Conservation (phyloP, 75 land plant species). For the Pinus tabuliformis region DNA sequence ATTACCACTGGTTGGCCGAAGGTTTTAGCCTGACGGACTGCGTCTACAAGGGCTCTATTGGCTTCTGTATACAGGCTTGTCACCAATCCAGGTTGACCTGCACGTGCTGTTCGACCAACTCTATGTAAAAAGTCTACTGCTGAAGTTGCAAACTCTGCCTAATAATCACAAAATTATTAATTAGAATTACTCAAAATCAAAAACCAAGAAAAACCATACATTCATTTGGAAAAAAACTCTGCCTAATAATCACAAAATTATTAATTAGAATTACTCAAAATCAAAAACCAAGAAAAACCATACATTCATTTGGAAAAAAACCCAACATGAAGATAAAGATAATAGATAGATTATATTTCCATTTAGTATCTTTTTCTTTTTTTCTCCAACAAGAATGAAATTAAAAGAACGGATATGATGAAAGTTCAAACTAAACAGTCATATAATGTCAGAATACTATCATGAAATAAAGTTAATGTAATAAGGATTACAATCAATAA, state of each 20-base stretch:
- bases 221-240: constrained; percentile 69
- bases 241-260: constrained; percentile 42
- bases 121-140: constrained; percentile 95
- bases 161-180: constrained; percentile 3
- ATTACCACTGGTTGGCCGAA: constrained; percentile 71
- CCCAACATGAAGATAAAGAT: not conserved
- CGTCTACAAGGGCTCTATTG: constrained; percentile 68
- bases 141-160: constrained; percentile 94
- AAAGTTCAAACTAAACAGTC: no score
- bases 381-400: no score
- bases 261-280: constrained; percentile 9
- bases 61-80: constrained; percentile 78
- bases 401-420: no score
- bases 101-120: constrained; percentile 91
- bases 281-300: not conserved
- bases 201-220: not conserved
- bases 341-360: not conserved
- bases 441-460: no score
- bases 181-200: constrained; percentile 8
- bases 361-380: no score
- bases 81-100: constrained; percentile 81
- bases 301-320: not conserved
- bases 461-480: no score
- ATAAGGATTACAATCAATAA: no score
- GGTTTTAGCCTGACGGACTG: constrained; percentile 67